A percentile compares a stretch with the other conserved stretches of the same genome.
Evolutionary conservation across 257 asterid genomes (phyloP).

Genomic region (Prunella vulgaris): DNA sequence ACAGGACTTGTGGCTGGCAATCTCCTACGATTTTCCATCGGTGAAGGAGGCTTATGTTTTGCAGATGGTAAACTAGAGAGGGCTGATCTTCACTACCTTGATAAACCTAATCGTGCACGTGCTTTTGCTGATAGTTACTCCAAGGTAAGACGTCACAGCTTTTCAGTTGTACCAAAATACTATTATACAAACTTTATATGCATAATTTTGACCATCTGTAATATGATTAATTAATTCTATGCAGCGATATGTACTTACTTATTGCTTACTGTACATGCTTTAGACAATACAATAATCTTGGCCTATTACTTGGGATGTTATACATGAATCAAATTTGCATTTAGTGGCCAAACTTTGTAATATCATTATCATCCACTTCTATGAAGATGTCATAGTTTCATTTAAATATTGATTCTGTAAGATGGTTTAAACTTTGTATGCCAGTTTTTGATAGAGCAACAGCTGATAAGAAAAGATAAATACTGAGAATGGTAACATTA

Average conservation of each 20-base stretch:
- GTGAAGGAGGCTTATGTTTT: conserved; percentile 53
- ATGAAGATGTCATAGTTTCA: background rate
- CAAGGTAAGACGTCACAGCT: conserved; percentile 46
- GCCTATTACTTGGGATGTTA: background rate
- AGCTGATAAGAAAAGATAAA: background rate
- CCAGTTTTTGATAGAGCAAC: background rate
- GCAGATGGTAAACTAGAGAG: conserved; percentile 68
- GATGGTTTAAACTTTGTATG: background rate
- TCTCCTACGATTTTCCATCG: conserved; percentile 69
- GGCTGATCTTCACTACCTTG: conserved; percentile 78
- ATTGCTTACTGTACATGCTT: background rate
- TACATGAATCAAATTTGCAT: background rate
- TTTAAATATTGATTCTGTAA: background rate
- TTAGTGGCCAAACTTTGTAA: background rate
- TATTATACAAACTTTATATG: background rate
- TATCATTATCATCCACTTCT: background rate
- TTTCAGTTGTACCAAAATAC: background rate
- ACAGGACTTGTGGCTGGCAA: conserved; percentile 52
- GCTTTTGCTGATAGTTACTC: conserved; percentile 92
- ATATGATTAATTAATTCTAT: background rate
- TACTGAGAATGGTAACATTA: background rate
- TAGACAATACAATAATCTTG: background rate
- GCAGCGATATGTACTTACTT: background rate
- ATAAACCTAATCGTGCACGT: conserved; percentile 77
- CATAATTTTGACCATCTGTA: background rate